Percentiles rank a stretch among this genome's conserved stretches.
These are phyloP conservation scores for Heliosperma pusillum DNA, from an alignment of 148 eudicot species.

Conservation along the genomic window DNA sequence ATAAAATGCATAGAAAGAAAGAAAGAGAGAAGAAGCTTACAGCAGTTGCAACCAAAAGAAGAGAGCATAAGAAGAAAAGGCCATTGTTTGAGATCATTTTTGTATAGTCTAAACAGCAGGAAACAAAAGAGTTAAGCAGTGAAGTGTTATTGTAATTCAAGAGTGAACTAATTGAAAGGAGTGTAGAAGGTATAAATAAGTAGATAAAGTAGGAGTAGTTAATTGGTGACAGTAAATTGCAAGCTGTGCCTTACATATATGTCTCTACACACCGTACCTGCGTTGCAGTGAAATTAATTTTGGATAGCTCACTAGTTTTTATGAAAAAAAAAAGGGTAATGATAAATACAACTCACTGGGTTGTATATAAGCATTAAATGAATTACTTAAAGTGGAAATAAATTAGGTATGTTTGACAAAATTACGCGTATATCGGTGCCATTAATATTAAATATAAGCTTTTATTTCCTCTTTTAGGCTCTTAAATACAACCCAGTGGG, in stretches of 20 bases:
- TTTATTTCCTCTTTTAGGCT: too few species aligned
- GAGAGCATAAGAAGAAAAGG: slow-evolving; percentile 14
- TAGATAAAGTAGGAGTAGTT: neutral
- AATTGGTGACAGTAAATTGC: slow-evolving; percentile 30
- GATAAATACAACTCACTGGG: too few species aligned
- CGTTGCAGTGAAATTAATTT: neutral
- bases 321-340: neutral
- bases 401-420: too few species aligned
- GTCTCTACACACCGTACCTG: neutral
- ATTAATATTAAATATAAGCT: too few species aligned
- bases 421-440: too few species aligned
- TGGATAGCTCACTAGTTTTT: neutral
- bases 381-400: too few species aligned
- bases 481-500: too few species aligned
- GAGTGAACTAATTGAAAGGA: neutral
- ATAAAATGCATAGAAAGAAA: neutral
- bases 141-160: neutral
- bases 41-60: slow-evolving; percentile 17
- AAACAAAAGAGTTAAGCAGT: neutral
- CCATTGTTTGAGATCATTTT: slow-evolving; percentile 7
- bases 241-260: slow-evolving; percentile 19
- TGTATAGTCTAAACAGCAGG: neutral
- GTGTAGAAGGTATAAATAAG: slow-evolving; percentile 22
- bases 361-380: too few species aligned
- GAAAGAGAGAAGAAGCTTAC: slow-evolving; percentile 9